Evolutionary conservation across 768 basidiomycete species (phyloP).

Genomic region (Butyriboletus loyo): DNA sequence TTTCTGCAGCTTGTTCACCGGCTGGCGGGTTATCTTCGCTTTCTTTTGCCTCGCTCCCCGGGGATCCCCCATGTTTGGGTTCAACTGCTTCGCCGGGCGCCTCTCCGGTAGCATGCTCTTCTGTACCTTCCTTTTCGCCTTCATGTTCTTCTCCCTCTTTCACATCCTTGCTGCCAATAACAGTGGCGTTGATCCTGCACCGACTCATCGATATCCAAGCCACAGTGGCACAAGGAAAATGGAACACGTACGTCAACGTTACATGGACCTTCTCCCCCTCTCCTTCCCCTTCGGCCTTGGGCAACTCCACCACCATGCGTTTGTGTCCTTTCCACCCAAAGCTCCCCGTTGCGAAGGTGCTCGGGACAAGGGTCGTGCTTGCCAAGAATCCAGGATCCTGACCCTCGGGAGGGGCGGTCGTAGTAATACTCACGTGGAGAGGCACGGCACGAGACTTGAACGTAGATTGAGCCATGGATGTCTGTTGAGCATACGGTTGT

Average conservation of each 20-base stretch:
- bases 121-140: constrained; percentile 27
- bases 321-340: constrained; percentile 85
- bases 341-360: constrained; percentile 67
- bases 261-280: constrained; percentile 67
- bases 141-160: constrained; percentile 38
- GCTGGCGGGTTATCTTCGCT: constrained; percentile 19
- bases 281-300: constrained; percentile 44
- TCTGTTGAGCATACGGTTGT: constrained; percentile 28
- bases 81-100: constrained; percentile 23
- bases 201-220: not conserved
- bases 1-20: constrained; percentile 17
- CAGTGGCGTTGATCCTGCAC: constrained; percentile 72
- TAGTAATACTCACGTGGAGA: constrained; percentile 63
- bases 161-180: constrained; percentile 63
- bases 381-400: constrained; percentile 60
- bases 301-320: constrained; percentile 62
- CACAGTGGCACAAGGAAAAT: not conserved
- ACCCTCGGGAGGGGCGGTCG: constrained; percentile 51
- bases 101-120: constrained; percentile 29
- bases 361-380: constrained; percentile 52
- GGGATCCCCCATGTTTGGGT: constrained; percentile 25
- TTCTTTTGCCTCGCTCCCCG: constrained; percentile 21
- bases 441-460: constrained; percentile 71
- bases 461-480: constrained; percentile 42
- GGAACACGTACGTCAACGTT: constrained; percentile 60